Evolutionary conservation across 331 rosid genomes (phyloP), one percentile per base, ranked within the genome.

Genomic region (Quercus phellos): DNA sequence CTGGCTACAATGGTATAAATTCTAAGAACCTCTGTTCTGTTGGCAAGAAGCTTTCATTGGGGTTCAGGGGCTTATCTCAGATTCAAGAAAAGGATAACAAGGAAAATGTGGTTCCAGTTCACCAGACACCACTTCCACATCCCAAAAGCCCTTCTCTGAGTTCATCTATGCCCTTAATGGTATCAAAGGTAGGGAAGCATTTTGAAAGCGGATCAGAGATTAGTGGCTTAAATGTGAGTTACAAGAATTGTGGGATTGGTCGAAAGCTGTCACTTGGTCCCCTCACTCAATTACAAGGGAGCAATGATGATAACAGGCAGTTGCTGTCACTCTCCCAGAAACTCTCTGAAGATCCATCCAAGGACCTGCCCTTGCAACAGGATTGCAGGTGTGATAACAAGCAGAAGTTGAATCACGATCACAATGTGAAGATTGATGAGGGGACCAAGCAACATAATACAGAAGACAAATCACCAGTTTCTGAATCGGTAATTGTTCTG

Each of bases 1-100:
- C 68, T 72, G 77, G 16, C 27, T 27, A 55, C 32, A 2, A 2
- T 17, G 32, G 34, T 16, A 9, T n/a, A 51, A 69, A 53, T 61
- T 18, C 55, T 12, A 63, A 77, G 69, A 77, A 51, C 80, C 73
- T 70, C n/a, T 68, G 77, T 78, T 64, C 72, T 14, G 43, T 32
- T 73, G 77, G 82, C 24, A 80, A 73, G 77, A 80, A 68, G 51
- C 83, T 84, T 32, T 77, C 88, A 4, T 51, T 81, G 51, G 85
- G 81, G 12, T 56, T 14, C 12, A 77, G 71, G 63, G 66, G 74
- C 72, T 59, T 75, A 21, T 76, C 54, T 17, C 75, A 69, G 79
- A 19, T 16, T 6, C 55, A 32, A 27, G 70, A 34, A 70, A 74
- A 73, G 24, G 59, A 46, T 66, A 56, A 80, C 80, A 77, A 84